phyloP scores from a whole-genome alignment of 2,329 filamentous ascomycete genomes.

The Pseudogymnoascus sp. region DNA sequence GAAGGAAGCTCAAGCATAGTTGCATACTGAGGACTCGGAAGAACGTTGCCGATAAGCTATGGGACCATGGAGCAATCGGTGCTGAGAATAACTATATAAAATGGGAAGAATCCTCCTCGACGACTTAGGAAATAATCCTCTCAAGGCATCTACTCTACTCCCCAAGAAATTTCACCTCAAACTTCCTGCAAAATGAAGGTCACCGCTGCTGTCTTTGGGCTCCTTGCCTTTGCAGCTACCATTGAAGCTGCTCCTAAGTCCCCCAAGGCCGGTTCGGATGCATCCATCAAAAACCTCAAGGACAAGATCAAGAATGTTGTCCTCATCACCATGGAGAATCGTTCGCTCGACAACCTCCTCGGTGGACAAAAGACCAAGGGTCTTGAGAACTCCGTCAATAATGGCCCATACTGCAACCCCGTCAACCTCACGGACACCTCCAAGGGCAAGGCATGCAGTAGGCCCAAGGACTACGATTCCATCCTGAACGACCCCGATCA shows the following conservation, averaged over 20 bases:
- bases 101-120: not conserved
- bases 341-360: conserved; percentile 36
- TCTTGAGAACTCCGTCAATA: conserved; percentile 35
- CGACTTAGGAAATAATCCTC: not conserved
- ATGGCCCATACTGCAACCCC: conserved; percentile 35
- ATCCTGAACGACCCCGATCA: conserved; percentile 35
- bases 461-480: conserved; percentile 32
- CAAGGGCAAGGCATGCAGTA: conserved; percentile 26
- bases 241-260: not conserved
- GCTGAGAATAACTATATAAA: not conserved
- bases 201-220: conserved; percentile 7
- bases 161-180: not conserved
- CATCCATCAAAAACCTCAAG: conserved; percentile 28
- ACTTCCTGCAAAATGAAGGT: not conserved
- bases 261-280: conserved; percentile 21
- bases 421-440: conserved; percentile 28
- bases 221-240: conserved; percentile 9
- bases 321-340: conserved; percentile 35
- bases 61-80: not conserved
- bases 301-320: conserved; percentile 31
- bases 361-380: conserved; percentile 33
- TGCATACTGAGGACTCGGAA: not conserved
- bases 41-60: not conserved
- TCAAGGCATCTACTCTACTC: not conserved
- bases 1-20: not conserved